phyloP scores from a whole-genome alignment of 1,284 basidiomycete genomes.

The Irpex sp. region DNA sequence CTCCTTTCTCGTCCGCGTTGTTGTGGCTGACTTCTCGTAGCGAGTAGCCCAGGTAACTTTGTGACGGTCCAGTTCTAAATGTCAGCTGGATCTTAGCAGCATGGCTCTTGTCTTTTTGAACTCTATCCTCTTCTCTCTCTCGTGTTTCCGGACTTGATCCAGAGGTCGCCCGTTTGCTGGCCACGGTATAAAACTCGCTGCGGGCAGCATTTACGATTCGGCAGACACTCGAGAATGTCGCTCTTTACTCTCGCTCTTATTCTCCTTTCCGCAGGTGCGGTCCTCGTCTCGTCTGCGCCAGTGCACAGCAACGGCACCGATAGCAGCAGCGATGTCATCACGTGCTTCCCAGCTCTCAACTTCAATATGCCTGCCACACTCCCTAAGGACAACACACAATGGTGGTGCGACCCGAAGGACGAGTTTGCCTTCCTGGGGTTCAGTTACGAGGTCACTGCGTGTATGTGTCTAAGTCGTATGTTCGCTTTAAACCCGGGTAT shows the following conservation, averaged over 20 bases:
- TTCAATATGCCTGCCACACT: conserved; percentile 53
- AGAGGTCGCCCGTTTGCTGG: background rate
- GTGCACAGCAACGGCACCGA: background rate
- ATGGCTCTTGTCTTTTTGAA: conserved; percentile 10
- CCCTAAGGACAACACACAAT: conserved; percentile 40
- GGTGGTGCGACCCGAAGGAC: conserved; percentile 62
- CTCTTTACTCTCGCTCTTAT: conserved; percentile 4
- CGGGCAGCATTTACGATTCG: conserved; percentile 9
- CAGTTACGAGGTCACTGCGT: conserved; percentile 60
- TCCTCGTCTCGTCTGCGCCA: conserved; percentile 4
- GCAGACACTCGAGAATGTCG: conserved; percentile 9
- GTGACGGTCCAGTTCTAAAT: conserved; percentile 4
- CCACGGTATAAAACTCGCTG: conserved; percentile 10
- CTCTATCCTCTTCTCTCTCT: conserved; percentile 2
- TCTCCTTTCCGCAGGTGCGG: background rate
- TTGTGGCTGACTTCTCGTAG: conserved; percentile 3
- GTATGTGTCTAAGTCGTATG: conserved; percentile 15
- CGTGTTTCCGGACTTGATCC: background rate
- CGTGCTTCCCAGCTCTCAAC: conserved; percentile 54
- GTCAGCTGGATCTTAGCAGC: conserved; percentile 12
- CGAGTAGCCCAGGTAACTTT: background rate
- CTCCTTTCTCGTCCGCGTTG: background rate
- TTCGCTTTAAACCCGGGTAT: too few species aligned
- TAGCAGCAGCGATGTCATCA: background rate
- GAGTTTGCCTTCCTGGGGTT: conserved; percentile 75